Percentiles rank a stretch among this genome's conserved stretches.
phyloP scores from a whole-genome alignment of 202 grass and related monocot species.

The Schoenoplectus triqueter region DNA sequence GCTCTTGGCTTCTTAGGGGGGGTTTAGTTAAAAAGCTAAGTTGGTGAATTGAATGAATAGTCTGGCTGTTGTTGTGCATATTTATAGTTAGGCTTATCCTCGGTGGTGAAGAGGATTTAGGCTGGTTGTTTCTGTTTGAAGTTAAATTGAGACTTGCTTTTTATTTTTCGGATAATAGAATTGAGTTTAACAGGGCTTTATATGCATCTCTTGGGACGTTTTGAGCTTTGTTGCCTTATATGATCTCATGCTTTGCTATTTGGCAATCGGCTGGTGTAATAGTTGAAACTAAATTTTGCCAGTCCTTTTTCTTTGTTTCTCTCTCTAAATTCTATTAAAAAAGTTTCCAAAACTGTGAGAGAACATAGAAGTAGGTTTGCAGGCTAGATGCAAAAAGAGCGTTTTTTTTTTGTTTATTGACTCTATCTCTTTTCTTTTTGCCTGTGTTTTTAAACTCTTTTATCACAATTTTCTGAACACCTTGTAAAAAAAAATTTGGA shows the following conservation, averaged over 20 bases:
- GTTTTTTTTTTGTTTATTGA: no score
- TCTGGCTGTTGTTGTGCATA: conserved; percentile 29
- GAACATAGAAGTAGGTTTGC: no score
- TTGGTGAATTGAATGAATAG: conserved; percentile 27
- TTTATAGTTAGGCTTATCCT: conserved; percentile 33
- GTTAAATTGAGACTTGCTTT: conserved; percentile 14
- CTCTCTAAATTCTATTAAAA: no score
- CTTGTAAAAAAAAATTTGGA: no score
- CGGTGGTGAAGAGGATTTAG: conserved; percentile 27
- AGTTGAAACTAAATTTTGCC: neutral
- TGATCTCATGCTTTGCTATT: neutral
- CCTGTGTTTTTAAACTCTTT: no score
- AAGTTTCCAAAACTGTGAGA: no score
- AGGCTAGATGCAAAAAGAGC: no score
- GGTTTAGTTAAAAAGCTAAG: conserved; percentile 1
- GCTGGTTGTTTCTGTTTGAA: conserved; percentile 26
- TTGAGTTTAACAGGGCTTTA: conserved; percentile 14
- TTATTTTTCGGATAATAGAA: conserved; percentile 28
- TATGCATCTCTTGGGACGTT: neutral
- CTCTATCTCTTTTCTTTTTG: no score
- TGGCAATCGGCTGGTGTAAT: neutral
- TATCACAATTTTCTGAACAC: no score
- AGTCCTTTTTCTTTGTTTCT: no score
- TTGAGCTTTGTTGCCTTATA: neutral
- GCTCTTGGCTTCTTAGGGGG: conserved; percentile 62